Evolutionary conservation across 805 yeast species (phyloP).

Genomic region (Spathaspora girioi): DNA sequence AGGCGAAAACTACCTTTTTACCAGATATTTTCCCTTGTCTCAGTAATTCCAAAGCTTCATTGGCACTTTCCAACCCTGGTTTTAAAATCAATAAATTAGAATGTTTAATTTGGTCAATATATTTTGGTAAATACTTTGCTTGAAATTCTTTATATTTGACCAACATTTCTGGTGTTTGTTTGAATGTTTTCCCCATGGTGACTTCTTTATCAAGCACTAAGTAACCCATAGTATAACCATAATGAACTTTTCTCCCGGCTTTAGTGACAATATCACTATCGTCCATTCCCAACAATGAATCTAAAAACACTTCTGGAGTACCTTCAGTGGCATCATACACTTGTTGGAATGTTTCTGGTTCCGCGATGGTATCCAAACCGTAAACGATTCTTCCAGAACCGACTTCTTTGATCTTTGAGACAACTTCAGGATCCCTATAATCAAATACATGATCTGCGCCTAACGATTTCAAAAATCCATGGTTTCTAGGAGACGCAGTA

Average conservation of each 20-base stretch:
- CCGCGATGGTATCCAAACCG: slow-evolving; percentile 27
- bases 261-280: slow-evolving; percentile 8
- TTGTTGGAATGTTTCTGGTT: slow-evolving; percentile 18
- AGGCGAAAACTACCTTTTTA: slow-evolving; percentile 40
- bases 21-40: slow-evolving; percentile 38
- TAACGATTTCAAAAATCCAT: slow-evolving; percentile 17
- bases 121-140: slow-evolving; percentile 17
- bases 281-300: slow-evolving; percentile 16
- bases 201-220: slow-evolving; percentile 11
- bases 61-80: slow-evolving; percentile 23
- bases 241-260: slow-evolving; percentile 10
- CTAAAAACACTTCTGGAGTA: slow-evolving; percentile 15
- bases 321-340: slow-evolving; percentile 26
- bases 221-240: slow-evolving; percentile 13
- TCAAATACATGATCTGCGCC: slow-evolving; percentile 31
- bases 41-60: slow-evolving; percentile 35
- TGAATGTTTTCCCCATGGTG: slow-evolving; percentile 1
- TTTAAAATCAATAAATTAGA: slow-evolving; percentile 21
- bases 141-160: slow-evolving; percentile 17
- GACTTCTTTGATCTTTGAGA: slow-evolving; percentile 15
- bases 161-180: slow-evolving; percentile 10
- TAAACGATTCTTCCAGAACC: slow-evolving; percentile 19
- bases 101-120: slow-evolving; percentile 13
- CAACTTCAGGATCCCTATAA: slow-evolving; percentile 22
- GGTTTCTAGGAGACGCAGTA: slow-evolving; percentile 24